Evolutionary conservation across 1,284 basidiomycete genomes (phyloP), one percentile per base, ranked within the genome.

Genomic region (Cutaneotrichosporon cutaneum): DNA sequence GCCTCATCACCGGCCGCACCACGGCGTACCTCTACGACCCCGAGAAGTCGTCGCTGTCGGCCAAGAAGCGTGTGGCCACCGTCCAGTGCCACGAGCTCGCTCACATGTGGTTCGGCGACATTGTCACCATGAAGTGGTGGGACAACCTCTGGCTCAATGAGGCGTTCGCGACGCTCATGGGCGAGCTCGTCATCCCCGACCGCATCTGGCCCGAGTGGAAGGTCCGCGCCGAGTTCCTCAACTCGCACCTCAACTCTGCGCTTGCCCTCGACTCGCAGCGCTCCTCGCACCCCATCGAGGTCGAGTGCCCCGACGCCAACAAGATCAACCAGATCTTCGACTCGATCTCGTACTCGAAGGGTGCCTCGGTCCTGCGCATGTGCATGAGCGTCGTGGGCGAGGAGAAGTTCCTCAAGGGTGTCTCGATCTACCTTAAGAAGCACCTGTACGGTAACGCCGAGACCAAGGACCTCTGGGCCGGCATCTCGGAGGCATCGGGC

Each of bases 101-200:
- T 13, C 77, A 73, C 68, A 84, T 71, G 73, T 81, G 89, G 89
- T 94, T 94, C 72, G 91, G 92, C 53, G 88, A 94, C 77, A 90
- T 94, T 71, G 89, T 90, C 18, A 95, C 92, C 1, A 93, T 94
- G 89, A 86, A 86, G 70, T 96, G 92, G 92, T 95, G 93, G 92
- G 89, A 92, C 69, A 89, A 90, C 77, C 82, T 94, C 50, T 93
- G 82, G 83, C 79, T 82, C 60, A 83, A 81, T 70, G 77, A 81
- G 86, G 91, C 92, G 22, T 97, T 97, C 75, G 94, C 94, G n/a
- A 85, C 84, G 0, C 75, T 85, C 58, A 77, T 92, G 88, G 92
- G 92, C 64, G 94, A 97, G 82, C 87, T 94, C 44, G 90, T 97
- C 70, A 88, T 95, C 60, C 83, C 92, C 57, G 88, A 92, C 86